Conservation (phyloP, 2,329 filamentous ascomycete species). For the Alternaria panax region DNA sequence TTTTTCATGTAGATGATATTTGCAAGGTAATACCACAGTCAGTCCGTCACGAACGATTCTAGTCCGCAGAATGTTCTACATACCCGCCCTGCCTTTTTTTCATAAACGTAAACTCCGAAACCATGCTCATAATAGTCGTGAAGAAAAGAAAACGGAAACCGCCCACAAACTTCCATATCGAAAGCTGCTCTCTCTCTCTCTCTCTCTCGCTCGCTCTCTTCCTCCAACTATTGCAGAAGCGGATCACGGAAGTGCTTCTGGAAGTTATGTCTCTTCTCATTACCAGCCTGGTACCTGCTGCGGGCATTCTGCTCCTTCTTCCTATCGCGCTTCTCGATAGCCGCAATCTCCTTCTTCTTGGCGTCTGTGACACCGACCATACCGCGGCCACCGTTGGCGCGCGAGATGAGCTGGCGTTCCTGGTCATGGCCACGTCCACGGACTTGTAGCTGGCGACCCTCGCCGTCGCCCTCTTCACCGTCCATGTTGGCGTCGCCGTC, state of each 20-base stretch:
- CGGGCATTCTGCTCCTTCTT: conserved; percentile 69
- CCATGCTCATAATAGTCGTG: background rate
- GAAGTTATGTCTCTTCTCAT: conserved; percentile 77
- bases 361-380: conserved; percentile 79
- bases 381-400: conserved; percentile 75
- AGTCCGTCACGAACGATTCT: background rate
- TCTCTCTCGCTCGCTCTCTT: too few relatives aligned
- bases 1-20: background rate
- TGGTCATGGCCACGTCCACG: conserved; percentile 47
- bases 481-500: conserved; percentile 49
- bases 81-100: background rate
- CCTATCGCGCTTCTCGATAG: conserved; percentile 72
- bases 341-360: conserved; percentile 73
- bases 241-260: conserved; percentile 77
- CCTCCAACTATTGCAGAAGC: conserved; percentile 57
- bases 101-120: background rate
- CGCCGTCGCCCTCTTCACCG: conserved; percentile 30
- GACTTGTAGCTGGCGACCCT: conserved; percentile 22
- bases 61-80: background rate
- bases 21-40: background rate
- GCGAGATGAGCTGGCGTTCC: conserved; percentile 57
- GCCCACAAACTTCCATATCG: too few relatives aligned
- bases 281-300: conserved; percentile 68
- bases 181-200: too few relatives aligned
- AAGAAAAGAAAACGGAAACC: background rate